Percentiles rank a stretch among this genome's conserved stretches.
Conservation (phyloP, 192 early-diverging fungal species). For the Coemansia sp. region DNA sequence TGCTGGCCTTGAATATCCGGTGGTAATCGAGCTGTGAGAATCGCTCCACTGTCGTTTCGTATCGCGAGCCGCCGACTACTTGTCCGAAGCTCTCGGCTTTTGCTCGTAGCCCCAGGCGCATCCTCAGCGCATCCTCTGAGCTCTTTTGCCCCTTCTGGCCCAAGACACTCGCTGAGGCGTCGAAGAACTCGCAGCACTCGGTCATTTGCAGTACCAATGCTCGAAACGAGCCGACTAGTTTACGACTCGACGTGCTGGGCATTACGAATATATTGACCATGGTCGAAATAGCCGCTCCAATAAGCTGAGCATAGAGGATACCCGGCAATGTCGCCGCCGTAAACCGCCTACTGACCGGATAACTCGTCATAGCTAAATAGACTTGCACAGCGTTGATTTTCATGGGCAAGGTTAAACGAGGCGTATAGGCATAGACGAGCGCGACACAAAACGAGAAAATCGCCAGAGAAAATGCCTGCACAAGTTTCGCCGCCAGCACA, state of each 20-base stretch:
- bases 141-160: constrained; percentile 15
- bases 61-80: constrained; percentile 40
- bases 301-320: constrained; percentile 36
- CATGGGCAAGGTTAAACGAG: constrained; percentile 28
- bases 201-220: constrained; percentile 22
- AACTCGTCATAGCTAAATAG: constrained; percentile 28
- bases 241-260: constrained; percentile 41
- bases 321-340: constrained; percentile 33
- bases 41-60: constrained; percentile 42
- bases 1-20: constrained; percentile 28
- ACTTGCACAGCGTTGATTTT: constrained; percentile 38
- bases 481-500: constrained; percentile 22
- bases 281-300: constrained; percentile 37
- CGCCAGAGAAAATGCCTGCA: constrained; percentile 24
- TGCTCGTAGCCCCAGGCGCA: constrained; percentile 6
- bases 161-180: constrained; percentile 9
- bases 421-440: constrained; percentile 26
- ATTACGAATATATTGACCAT: constrained; percentile 42
- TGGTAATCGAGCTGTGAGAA: constrained; percentile 49
- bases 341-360: constrained; percentile 6
- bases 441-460: constrained; percentile 38
- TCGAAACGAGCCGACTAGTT: constrained; percentile 27
- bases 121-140: constrained; percentile 3
- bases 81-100: constrained; percentile 29
- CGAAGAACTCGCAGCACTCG: constrained; percentile 42